phyloP scores from a whole-genome alignment of 805 yeast species.

The Candida piceae region DNA sequence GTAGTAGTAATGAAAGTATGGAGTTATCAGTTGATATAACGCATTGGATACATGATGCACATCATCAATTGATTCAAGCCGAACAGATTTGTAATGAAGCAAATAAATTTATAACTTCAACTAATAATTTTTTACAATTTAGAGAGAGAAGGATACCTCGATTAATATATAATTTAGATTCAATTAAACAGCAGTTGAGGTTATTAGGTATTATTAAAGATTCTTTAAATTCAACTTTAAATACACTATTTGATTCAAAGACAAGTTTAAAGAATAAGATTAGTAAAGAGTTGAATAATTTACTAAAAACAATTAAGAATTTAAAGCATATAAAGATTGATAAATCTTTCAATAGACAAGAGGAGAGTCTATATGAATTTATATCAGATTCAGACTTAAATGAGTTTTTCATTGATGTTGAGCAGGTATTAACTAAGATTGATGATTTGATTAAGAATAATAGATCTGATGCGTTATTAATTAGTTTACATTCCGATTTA shows the following conservation, averaged over 20 bases:
- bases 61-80: constrained; percentile 42
- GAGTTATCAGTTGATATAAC: no score
- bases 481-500: constrained; percentile 22
- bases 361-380: constrained; percentile 37
- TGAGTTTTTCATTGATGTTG: constrained; percentile 29
- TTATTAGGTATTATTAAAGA: constrained; percentile 32
- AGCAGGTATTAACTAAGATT: constrained; percentile 24
- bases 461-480: constrained; percentile 24
- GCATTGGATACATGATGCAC: constrained; percentile 43
- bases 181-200: constrained; percentile 44
- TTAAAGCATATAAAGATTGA: constrained; percentile 36
- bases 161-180: constrained; percentile 38
- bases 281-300: constrained; percentile 26
- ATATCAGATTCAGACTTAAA: constrained; percentile 39
- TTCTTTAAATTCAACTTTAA: constrained; percentile 26
- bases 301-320: constrained; percentile 28
- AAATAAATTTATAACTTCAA: constrained; percentile 33
- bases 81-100: constrained; percentile 50
- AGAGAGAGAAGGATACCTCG: constrained; percentile 40
- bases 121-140: constrained; percentile 32
- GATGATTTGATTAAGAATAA: constrained; percentile 25
- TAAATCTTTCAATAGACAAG: constrained; percentile 22
- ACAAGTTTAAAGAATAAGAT: constrained; percentile 20
- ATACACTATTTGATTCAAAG: constrained; percentile 20
- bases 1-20: no score